Evolutionary conservation across 345 rosid species (phyloP), one percentile per base, ranked within the genome.

Genomic region (Anastatica hierochuntica): DNA sequence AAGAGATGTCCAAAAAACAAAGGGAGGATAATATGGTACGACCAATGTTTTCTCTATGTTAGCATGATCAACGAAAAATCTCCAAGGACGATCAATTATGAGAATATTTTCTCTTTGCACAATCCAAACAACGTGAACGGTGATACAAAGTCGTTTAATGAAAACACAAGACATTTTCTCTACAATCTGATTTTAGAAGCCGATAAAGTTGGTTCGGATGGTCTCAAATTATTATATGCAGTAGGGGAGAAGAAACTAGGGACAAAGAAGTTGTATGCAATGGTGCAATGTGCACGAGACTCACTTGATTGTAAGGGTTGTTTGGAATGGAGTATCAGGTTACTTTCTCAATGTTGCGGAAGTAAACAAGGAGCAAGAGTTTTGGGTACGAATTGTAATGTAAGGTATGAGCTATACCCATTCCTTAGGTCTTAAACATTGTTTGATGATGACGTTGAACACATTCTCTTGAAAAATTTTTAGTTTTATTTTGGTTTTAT

Each of bases 21-120:
- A 53, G 66, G 42, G 1, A 78, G 62, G 2, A 18, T 75, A 21
- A 56, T 79, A 14, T 72, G 74, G 74, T 75, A 77, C 21, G 81
- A 79, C 8, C 17, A 76, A 21, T 82, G 90, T 50, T 55, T 76
- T 20, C 51, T 43, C 14, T 14, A 20, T 34, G 37, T 34, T 21
- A 21, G 24, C 5, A 21, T 21, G 24, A 21, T 21, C 3, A 21
- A 21, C 3, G 24, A 21, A 21, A 21, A 21, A 5, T 2, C 3
- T 21, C 24, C 24, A n/a, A n/a, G n/a, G n/a, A n/a, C n/a, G n/a
- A n/a, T n/a, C 24, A 21, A 21, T 21, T 21, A 21, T 5, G 24
- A 21, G 24, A 21, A 21, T 21, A 21, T 21, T 2, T 21, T 21
- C 24, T 21, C 24, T 21, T 21, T 21, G 24, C 24, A 21, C 24